Conservation (phyloP, 2,329 filamentous ascomycete genomes). For the Penicillium rolfsii region DNA sequence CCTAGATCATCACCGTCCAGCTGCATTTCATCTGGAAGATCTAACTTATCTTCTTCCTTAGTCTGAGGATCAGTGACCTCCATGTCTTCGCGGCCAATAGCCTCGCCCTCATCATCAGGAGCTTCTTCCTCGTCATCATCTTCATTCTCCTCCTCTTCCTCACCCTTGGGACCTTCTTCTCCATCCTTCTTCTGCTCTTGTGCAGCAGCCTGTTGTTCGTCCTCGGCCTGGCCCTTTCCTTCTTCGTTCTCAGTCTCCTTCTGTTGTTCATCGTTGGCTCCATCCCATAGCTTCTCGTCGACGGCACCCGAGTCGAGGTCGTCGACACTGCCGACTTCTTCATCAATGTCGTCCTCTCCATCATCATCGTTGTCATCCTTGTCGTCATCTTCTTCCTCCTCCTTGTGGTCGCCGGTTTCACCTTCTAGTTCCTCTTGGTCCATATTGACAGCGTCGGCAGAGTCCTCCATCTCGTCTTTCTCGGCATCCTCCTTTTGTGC, state of each 20-base stretch:
- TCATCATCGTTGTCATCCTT: conserved; percentile 59
- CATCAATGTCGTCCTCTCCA: conserved; percentile 74
- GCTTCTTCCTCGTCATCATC: conserved; percentile 60
- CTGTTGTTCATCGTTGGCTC: conserved; percentile 68
- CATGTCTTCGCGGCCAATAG: conserved; percentile 64
- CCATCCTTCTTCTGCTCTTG: conserved; percentile 59
- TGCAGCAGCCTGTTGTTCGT: conserved; percentile 64
- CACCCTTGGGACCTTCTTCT: conserved; percentile 39
- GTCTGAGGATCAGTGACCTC: conserved; percentile 74
- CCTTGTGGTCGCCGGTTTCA: conserved; percentile 66
- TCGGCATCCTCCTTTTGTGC: conserved; percentile 63
- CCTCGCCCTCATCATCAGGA: conserved; percentile 63
- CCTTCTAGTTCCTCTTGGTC: conserved; percentile 90
- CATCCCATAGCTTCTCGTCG: conserved; percentile 99
- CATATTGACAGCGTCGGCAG: conserved; percentile 55
- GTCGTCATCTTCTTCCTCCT: conserved; percentile 49
- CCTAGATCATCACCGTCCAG: conserved; percentile 70
- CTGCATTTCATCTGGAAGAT: conserved; percentile 86
- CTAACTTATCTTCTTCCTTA: conserved; percentile 78
- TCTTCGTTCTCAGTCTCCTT: conserved; percentile 76
- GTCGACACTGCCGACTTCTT: conserved; percentile 88
- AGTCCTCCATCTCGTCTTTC: conserved; percentile 48
- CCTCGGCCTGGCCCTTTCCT: conserved; percentile 54
- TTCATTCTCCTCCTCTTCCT: conserved; percentile 57
- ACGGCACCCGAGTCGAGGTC: conserved; percentile 86